Base-by-base conservation (phyloP, 2,329 filamentous ascomycete genomes). In the Ploettnerulaceae sp. region DNA sequence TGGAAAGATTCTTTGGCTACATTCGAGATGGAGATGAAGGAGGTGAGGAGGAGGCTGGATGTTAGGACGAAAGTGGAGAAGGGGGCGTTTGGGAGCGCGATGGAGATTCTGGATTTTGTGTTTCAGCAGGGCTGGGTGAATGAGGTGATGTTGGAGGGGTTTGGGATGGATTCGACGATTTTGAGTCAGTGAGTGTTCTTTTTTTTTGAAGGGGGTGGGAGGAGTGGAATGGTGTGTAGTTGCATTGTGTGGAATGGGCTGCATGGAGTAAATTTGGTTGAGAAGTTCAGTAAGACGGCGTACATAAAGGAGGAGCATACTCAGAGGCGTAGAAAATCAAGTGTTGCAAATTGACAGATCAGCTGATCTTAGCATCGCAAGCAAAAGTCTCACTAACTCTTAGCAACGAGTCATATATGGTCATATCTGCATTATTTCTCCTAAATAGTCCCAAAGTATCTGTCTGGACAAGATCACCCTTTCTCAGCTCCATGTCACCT, bases 31-130 rank as follows among this genome's bases (percentile, higher is more conserved):
- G 62, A 67, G 32, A 80, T 76, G 1, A 66, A 61, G 44, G 76
- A 81, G 61, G 58, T 82, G 54, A 76, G 74, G 72, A 61, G 57
- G 34, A 71, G 80, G 42, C 59, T 82, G 22, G 65, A 79, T 55
- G 74, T 47, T 1, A 48, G 47, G 18, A 57, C 52, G 4, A 56
- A 54, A 28, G 32, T 47, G 11, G 40, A 54, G 37, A 55, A 56
- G 36, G 55, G 56, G 0, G 53, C 51, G 1, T 59, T 61, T 33
- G 26, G 18, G 15, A 47, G 41, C 7, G 60, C 60, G 5, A 34
- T 32, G 6, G 53, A 56, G 8, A 49, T 59, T 6, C 32, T 61
- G 14, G 33, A 52, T 17, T 60, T 41, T 42, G 44, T 48, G 14
- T 39, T 55, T 38, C 47, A 48, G 12, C 31, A 33, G 37, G 57